Conservation (phyloP, 2,329 filamentous ascomycete genomes). For the Fusarium sambucinum region DNA sequence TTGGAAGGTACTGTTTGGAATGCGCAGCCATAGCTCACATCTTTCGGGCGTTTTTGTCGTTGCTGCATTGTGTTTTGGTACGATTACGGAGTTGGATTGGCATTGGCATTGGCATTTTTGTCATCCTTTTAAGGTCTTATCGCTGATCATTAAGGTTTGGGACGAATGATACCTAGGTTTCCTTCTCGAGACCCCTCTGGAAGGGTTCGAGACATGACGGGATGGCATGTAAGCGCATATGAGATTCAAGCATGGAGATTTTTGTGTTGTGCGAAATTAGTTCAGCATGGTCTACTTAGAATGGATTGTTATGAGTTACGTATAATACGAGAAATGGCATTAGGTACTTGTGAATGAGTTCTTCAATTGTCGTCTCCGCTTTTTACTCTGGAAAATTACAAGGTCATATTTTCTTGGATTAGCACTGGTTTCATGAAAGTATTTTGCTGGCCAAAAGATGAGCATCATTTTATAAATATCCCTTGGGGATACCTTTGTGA, state of each 20-base stretch:
- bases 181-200: slow-evolving; percentile 43
- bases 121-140: slow-evolving; percentile 37
- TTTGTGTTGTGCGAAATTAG: slow-evolving; percentile 19
- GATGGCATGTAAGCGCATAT: slow-evolving; percentile 31
- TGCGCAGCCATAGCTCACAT: slow-evolving; percentile 42
- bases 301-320: slow-evolving; percentile 48
- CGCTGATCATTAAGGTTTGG: slow-evolving; percentile 35
- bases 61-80: slow-evolving; percentile 44
- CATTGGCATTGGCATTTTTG: slow-evolving; percentile 33
- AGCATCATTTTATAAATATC: neutral
- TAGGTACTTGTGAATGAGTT: slow-evolving; percentile 30
- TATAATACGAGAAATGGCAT: slow-evolving; percentile 39
- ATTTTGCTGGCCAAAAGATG: neutral
- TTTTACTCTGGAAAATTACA: neutral
- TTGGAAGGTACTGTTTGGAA: slow-evolving; percentile 22
- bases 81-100: slow-evolving; percentile 48
- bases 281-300: slow-evolving; percentile 40
- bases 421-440: neutral
- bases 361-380: neutral
- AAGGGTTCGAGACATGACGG: slow-evolving; percentile 43
- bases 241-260: slow-evolving; percentile 17
- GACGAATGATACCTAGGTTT: slow-evolving; percentile 45
- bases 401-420: neutral
- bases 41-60: slow-evolving; percentile 48
- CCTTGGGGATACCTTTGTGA: neutral